phyloP scores from a whole-genome alignment of 2,329 filamentous ascomycete genomes.

The Xylaria sp. region DNA sequence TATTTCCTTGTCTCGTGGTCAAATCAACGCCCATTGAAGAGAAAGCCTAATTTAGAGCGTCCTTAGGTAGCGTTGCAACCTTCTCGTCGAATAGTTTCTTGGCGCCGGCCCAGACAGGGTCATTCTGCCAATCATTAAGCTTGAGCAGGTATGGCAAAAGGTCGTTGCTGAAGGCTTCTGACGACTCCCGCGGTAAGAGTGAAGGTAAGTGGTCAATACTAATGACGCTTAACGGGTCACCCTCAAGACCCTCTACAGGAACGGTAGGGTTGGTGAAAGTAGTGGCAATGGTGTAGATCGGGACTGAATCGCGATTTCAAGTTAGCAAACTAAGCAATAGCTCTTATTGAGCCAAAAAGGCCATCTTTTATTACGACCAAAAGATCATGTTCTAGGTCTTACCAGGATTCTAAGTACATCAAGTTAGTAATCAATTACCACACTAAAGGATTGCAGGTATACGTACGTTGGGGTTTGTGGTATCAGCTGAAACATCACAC shows the following conservation, averaged over 20 bases:
- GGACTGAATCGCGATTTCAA: slow-evolving; percentile 58
- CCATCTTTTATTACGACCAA: slow-evolving; percentile 9
- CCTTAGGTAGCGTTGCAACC: slow-evolving; percentile 74
- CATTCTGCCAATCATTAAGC: slow-evolving; percentile 78
- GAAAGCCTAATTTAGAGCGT: slow-evolving; percentile 35
- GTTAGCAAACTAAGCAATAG: slow-evolving; percentile 13
- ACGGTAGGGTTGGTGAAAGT: slow-evolving; percentile 88
- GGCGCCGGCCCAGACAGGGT: slow-evolving; percentile 85
- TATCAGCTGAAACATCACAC: slow-evolving; percentile 82
- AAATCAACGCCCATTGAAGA: not conserved
- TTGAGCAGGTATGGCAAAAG: slow-evolving; percentile 81
- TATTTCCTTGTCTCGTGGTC: not conserved
- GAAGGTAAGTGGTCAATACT: slow-evolving; percentile 88
- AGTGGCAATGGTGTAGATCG: slow-evolving; percentile 85
- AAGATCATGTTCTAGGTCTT: slow-evolving; percentile 32
- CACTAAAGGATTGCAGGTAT: not conserved
- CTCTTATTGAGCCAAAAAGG: slow-evolving; percentile 25
- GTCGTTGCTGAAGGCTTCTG: slow-evolving; percentile 83
- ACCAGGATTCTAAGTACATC: slow-evolving; percentile 55
- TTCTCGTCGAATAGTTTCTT: slow-evolving; percentile 87
- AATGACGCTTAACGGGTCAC: slow-evolving; percentile 79
- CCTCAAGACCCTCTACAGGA: slow-evolving; percentile 70
- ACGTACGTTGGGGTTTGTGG: slow-evolving; percentile 70
- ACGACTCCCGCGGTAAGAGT: slow-evolving; percentile 86
- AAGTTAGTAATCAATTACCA: slow-evolving; percentile 12